Evolutionary conservation across 805 yeast species (phyloP), one percentile per base, ranked within the genome.

Genomic region (Starmerella vaccinii): DNA sequence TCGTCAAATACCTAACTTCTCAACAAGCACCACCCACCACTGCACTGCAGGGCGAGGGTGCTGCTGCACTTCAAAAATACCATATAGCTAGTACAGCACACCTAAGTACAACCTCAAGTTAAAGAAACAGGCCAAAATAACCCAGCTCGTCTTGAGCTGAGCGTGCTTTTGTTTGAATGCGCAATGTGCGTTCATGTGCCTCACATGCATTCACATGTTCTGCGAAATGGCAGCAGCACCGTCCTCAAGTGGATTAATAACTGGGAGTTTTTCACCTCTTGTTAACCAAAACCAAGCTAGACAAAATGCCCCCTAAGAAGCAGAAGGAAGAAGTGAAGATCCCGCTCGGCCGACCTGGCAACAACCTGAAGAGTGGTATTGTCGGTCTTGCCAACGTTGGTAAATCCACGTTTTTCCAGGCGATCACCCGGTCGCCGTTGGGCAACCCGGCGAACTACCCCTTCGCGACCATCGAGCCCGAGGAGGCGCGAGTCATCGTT

Each of bases 391-490:
- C 63, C 32, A 75, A 81, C 63, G 95, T 90, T 58, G 98, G 98
- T 63, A 92, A 92, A 70, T 87, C 96, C 13, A 90, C 97, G 7
- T 88, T 90, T 69, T 90, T 90, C 79, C 97, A 92, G 71, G 95
- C 96, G 50, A 84, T 92, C 64, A 90, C 97, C 50, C 80, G 82
- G 70, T 86, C 89, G 60, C 87, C 89, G 44, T 73, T 92, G 59
- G 97, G 98, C 56, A 88, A 77, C 72, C 97, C 98, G 50, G 98
- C 97, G 52, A 90, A 90, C 69, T 90, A 89, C 68, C 98, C 98
- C 23, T 90, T 87, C 67, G 98, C 98, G 39, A 90, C 98, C 50
- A 87, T 87, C 66, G 96, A 90, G 61, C 97, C 98, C 49, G 97
- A 92, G 72, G 96, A 90, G 73, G 96, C 97, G 43, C 80, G 95